These are phyloP conservation scores for Sarocladium oryzae DNA, from an alignment of 2,329 filamentous ascomycete species.

Conservation along the genomic window DNA sequence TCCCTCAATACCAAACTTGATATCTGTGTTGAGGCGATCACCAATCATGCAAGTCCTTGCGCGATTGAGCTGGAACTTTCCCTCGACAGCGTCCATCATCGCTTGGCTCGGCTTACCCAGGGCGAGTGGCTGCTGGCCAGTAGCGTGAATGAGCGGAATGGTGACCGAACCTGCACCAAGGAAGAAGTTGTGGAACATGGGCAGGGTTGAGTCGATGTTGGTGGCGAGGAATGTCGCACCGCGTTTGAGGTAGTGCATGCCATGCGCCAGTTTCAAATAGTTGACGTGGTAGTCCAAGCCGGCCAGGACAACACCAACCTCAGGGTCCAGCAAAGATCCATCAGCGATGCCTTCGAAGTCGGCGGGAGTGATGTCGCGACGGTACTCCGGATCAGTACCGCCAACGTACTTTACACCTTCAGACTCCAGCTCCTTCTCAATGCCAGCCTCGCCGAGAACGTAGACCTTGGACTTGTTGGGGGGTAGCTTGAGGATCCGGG, in stretches of 20 bases:
- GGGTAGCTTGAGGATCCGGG: slow-evolving; percentile 77
- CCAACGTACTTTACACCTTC: slow-evolving; percentile 78
- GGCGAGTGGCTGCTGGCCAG: slow-evolving; percentile 62
- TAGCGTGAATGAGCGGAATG: slow-evolving; percentile 70
- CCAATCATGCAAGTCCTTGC: slow-evolving; percentile 90
- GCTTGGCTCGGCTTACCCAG: slow-evolving; percentile 94
- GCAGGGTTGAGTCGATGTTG: slow-evolving; percentile 86
- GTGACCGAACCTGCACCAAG: slow-evolving; percentile 83
- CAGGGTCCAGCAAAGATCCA: slow-evolving; percentile 69
- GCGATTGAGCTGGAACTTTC: slow-evolving; percentile 85
- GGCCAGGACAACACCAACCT: slow-evolving; percentile 82
- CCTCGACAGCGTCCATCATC: slow-evolving; percentile 99
- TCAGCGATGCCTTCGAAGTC: slow-evolving; percentile 78
- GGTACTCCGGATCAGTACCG: slow-evolving; percentile 73
- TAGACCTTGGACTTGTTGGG: slow-evolving; percentile 86
- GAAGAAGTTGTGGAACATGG: slow-evolving; percentile 75
- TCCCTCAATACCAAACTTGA: slow-evolving; percentile 88
- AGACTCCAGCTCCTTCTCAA: slow-evolving; percentile 78
- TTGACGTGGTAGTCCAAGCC: slow-evolving; percentile 93
- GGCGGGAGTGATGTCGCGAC: slow-evolving; percentile 70
- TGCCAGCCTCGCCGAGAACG: slow-evolving; percentile 83
- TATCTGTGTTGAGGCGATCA: slow-evolving; percentile 90
- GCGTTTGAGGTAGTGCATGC: slow-evolving; percentile 75
- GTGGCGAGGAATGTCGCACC: slow-evolving; percentile 88
- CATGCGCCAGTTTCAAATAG: slow-evolving; percentile 84